phyloP scores from a whole-genome alignment of 1,284 basidiomycete species.

The Rhodotorula sp. region DNA sequence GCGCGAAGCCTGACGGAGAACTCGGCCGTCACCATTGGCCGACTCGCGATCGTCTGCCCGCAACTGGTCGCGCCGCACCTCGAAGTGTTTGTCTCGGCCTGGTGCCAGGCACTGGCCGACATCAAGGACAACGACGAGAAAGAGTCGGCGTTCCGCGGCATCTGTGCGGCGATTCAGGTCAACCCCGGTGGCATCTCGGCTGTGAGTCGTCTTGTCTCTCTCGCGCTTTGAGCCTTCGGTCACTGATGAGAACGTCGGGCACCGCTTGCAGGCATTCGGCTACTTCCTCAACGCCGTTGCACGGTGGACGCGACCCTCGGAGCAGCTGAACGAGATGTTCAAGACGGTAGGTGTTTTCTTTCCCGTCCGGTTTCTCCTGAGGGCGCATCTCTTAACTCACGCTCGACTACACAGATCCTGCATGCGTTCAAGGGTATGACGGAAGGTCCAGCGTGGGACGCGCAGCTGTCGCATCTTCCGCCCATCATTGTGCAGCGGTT shows the following conservation, averaged over 20 bases:
- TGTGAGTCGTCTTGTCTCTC: constrained; percentile 54
- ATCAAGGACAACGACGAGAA: constrained; percentile 99
- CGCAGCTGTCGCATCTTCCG: constrained; percentile 72
- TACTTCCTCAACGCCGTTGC: constrained; percentile 98
- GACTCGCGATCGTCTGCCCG: constrained; percentile 91
- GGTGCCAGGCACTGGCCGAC: constrained; percentile 90
- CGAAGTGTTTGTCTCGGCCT: constrained; percentile 66
- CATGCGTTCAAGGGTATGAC: constrained; percentile 82
- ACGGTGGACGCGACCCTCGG: constrained; percentile 84
- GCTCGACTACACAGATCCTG: constrained; percentile 58
- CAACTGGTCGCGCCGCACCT: constrained; percentile 75
- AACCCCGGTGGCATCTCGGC: constrained; percentile 89
- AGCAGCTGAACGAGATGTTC: constrained; percentile 88
- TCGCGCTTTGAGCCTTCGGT: not conserved
- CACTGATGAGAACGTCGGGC: not conserved
- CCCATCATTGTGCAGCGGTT: constrained; percentile 31
- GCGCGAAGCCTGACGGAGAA: constrained; percentile 95
- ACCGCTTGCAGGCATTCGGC: constrained; percentile 65
- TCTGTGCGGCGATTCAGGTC: constrained; percentile 91
- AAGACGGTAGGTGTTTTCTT: constrained; percentile 52
- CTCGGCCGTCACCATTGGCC: constrained; percentile 97
- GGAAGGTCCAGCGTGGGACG: constrained; percentile 67
- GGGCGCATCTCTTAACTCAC: constrained; percentile 21
- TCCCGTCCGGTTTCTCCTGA: constrained; percentile 18
- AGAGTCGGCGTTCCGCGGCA: constrained; percentile 97